phyloP scores from a whole-genome alignment of 495 filamentous ascomycete genomes.

The Tuber aestivum region DNA sequence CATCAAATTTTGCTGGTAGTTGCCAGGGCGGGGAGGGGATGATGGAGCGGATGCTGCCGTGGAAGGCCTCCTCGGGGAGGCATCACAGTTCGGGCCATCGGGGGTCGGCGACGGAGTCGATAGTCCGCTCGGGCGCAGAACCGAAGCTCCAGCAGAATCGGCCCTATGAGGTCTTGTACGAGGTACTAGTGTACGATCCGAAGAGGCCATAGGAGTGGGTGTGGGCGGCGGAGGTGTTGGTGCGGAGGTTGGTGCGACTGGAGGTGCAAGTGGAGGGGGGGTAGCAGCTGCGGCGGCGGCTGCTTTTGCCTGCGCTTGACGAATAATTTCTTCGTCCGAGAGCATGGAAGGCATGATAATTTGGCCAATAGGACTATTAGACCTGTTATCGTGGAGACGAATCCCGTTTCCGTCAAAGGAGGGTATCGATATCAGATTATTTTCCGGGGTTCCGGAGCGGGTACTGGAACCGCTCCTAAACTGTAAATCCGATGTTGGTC shows the following conservation, averaged over 20 bases:
- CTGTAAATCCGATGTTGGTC: constrained; percentile 18
- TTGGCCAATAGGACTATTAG: constrained; percentile 22
- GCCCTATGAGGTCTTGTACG: constrained; percentile 33
- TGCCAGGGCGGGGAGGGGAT: constrained; percentile 28
- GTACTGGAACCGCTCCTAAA: constrained; percentile 29
- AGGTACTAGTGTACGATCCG: constrained; percentile 21
- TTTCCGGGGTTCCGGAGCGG: constrained; percentile 27
- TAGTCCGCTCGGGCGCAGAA: constrained; percentile 26
- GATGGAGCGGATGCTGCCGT: constrained; percentile 37
- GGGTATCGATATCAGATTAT: constrained; percentile 40
- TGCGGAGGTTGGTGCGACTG: constrained; percentile 17
- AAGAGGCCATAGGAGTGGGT: constrained; percentile 15
- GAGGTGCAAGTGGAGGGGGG: constrained; percentile 9
- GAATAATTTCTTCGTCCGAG: constrained; percentile 36
- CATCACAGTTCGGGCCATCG: constrained; percentile 6
- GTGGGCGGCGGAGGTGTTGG: constrained; percentile 22
- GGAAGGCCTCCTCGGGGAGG: constrained; percentile 25
- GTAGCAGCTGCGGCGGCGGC: constrained; percentile 5
- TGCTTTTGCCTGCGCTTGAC: constrained; percentile 24
- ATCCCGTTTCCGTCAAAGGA: constrained; percentile 39
- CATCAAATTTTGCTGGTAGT: constrained; percentile 12
- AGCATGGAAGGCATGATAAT: constrained; percentile 34
- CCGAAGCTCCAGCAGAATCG: constrained; percentile 31
- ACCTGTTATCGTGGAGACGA: constrained; percentile 25
- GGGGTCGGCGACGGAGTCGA: constrained; percentile 7